Conservation (phyloP, 2,329 filamentous ascomycete genomes). For the Elsinoe australis region DNA sequence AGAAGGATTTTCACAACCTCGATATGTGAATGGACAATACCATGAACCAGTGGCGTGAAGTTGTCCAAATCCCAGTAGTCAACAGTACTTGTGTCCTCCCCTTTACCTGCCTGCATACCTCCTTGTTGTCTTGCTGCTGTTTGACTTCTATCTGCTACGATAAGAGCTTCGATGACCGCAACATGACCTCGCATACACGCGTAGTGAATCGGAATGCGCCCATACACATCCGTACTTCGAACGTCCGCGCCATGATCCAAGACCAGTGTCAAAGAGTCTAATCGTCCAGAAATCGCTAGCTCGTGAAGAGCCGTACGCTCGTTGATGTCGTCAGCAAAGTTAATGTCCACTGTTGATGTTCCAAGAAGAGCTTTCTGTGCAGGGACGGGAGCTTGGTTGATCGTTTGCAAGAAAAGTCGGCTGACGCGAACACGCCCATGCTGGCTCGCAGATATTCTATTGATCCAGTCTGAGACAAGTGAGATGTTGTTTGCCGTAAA, state of each 20-base stretch:
- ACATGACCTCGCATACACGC: constrained; percentile 89
- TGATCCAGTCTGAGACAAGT: constrained; percentile 71
- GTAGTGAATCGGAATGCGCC: constrained; percentile 87
- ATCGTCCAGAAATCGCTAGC: constrained; percentile 86
- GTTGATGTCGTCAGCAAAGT: constrained; percentile 94
- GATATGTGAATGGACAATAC: constrained; percentile 80
- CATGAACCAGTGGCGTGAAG: constrained; percentile 91
- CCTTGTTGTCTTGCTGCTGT: not conserved
- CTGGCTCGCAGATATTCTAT: constrained; percentile 55
- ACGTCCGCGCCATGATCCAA: constrained; percentile 70
- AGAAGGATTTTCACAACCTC: constrained; percentile 74
- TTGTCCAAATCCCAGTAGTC: constrained; percentile 92
- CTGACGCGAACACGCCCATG: constrained; percentile 71
- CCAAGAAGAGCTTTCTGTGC: constrained; percentile 69
- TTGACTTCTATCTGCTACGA: constrained; percentile 42
- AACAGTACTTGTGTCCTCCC: constrained; percentile 52
- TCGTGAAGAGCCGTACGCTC: constrained; percentile 95
- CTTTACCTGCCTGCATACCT: not conserved
- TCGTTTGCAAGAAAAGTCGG: constrained; percentile 79
- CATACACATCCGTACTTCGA: constrained; percentile 82
- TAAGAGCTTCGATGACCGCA: constrained; percentile 68
- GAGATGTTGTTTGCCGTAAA: constrained; percentile 74
- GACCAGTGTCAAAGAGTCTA: constrained; percentile 67
- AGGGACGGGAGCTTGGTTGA: constrained; percentile 73
- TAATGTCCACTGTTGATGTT: constrained; percentile 77